These are phyloP conservation scores for Sclerotinia sclerotiorum DNA, from an alignment of 2,329 filamentous ascomycete genomes.

Conservation along the genomic window DNA sequence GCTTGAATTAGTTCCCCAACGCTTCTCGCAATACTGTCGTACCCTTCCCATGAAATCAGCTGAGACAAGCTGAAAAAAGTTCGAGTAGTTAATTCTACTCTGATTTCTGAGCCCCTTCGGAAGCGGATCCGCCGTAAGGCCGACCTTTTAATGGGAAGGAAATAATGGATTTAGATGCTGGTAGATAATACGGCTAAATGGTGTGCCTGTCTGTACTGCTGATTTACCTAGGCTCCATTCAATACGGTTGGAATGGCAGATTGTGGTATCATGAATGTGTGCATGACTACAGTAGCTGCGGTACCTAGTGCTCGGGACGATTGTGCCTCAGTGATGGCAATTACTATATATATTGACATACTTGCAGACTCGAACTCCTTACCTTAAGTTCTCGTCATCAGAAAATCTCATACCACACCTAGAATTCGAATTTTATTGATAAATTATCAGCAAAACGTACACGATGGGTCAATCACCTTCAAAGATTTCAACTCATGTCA, in stretches of 20 bases:
- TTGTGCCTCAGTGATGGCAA: accelerated
- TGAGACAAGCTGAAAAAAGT: too few relatives aligned
- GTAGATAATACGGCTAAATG: too few relatives aligned
- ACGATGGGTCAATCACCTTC: constrained; percentile 1
- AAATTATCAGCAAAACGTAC: neutral
- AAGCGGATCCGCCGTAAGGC: too few relatives aligned
- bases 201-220: neutral
- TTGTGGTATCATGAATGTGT: neutral
- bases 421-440: neutral
- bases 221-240: neutral
- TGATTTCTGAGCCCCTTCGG: neutral
- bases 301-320: neutral
- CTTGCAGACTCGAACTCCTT: too few relatives aligned
- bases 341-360: neutral
- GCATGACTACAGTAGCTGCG: neutral
- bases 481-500: neutral
- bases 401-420: neutral
- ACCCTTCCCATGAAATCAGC: too few relatives aligned
- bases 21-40: too few relatives aligned
- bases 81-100: neutral
- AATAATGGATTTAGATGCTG: too few relatives aligned
- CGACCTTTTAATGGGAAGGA: too few relatives aligned
- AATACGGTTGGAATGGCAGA: neutral
- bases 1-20: too few relatives aligned
- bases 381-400: neutral